Evolutionary conservation across 1,139 yeast genomes (phyloP), one percentile per base, ranked within the genome.

Genomic region (Zygosaccharomyces sapae): DNA sequence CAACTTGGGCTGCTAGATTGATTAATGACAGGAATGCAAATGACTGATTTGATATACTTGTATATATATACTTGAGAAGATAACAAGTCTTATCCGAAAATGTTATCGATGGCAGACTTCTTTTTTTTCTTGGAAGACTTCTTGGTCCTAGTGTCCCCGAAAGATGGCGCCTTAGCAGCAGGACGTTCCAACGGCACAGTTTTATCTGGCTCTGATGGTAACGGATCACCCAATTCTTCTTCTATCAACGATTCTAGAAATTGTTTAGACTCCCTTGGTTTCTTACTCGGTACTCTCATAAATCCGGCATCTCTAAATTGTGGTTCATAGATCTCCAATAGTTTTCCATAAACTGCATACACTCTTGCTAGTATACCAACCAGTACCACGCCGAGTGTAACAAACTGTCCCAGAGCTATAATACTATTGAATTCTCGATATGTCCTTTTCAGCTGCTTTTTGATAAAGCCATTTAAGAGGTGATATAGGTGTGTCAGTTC

Each of bases 341-440:
- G 10, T 9, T 48, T 40, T 12, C 29, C 38, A 40, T 57, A 63
- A 36, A 73, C 43, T 53, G 51, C 35, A 52, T 72, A 65, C 3
- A 86, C 59, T 49, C 74, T 72, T 1, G 87, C 75, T 37, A 80
- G 55, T 19, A 70, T 50, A 0, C 86, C 95, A 4, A 87, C 59
- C 42, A 88, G 65, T 0, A 86, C 79, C 52, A 89, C 73, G 1
- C 95, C 96, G 10, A 88, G 66, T 2, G 83, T 75, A 5, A 87
- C 73, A 60, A 83, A 89, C 61, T 89, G 96, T 0, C 92, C 95
- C 50, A 85, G 73, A 0, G 86, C 81, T 5, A 88, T 71, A 0
- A 89, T 73, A 0, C 83, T 76, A 61, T 84, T 81, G 57, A 86
- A 85, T 24, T 79, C 78, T 48, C 76, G 74, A 62, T 77, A 83